These are phyloP conservation scores for Dentipellis sp. DNA, from an alignment of 768 basidiomycete species.

Conservation along the genomic window DNA sequence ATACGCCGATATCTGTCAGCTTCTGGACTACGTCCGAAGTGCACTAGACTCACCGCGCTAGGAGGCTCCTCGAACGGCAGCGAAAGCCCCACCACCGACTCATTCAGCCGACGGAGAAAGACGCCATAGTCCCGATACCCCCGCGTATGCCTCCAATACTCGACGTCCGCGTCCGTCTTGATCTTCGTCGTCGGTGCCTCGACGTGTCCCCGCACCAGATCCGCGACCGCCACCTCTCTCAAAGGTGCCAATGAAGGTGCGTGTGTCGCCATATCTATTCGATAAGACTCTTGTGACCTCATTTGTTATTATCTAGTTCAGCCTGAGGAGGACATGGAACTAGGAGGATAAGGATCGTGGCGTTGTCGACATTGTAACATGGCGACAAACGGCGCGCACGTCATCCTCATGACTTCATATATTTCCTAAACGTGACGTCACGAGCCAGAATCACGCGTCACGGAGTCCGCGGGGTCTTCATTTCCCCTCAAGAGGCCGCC, in stretches of 20 bases:
- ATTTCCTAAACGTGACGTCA: too few relatives aligned
- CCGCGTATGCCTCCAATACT: slow-evolving; percentile 57
- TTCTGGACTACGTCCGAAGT: not conserved
- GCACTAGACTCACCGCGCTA: slow-evolving; percentile 18
- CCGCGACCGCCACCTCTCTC: not conserved
- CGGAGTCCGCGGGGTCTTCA: too few relatives aligned
- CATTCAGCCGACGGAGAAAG: slow-evolving; percentile 69
- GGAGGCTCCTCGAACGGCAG: slow-evolving; percentile 32
- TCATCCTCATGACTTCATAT: too few relatives aligned
- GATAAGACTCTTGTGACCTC: too few relatives aligned
- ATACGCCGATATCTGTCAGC: not conserved
- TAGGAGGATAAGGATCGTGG: too few relatives aligned
- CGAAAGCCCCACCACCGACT: slow-evolving; percentile 60
- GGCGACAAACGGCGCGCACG: too few relatives aligned
- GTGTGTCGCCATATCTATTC: not conserved
- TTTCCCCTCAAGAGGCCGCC: too few relatives aligned
- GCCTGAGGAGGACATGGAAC: too few relatives aligned
- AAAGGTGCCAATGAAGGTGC: not conserved
- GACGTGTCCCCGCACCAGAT: not conserved
- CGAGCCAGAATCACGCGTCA: too few relatives aligned
- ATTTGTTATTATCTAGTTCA: too few relatives aligned
- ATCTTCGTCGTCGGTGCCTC: slow-evolving; percentile 48
- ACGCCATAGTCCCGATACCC: slow-evolving; percentile 68
- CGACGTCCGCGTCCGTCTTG: slow-evolving; percentile 62
- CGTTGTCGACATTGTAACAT: too few relatives aligned